A percentile compares a stretch with the other conserved stretches of the same genome.
These are phyloP conservation scores for Nitzschia sp. DNA, from an alignment of 108 stramenopile species.

Conservation along the genomic window DNA sequence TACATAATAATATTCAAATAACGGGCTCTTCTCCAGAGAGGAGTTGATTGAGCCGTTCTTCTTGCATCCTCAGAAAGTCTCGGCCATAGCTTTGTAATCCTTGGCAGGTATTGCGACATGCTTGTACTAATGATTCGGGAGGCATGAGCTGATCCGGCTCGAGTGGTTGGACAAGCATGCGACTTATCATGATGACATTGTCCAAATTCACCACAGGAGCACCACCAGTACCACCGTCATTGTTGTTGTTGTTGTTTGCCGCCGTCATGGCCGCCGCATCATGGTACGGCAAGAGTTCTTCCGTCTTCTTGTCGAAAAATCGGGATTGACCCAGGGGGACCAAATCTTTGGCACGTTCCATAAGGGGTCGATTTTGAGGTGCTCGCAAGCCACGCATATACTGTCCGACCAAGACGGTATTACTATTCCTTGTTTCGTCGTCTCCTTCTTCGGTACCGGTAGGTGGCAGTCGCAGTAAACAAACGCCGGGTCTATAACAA, in stretches of 20 bases:
- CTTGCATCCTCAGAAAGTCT: background rate
- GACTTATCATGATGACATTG: constrained; percentile 20
- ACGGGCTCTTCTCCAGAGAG: background rate
- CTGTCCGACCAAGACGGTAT: constrained; percentile 30
- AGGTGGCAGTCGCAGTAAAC: constrained; percentile 4
- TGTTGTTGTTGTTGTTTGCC: background rate
- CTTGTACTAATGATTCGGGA: constrained; percentile 13
- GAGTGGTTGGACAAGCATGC: constrained; percentile 27
- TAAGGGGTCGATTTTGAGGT: constrained; percentile 13
- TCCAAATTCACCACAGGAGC: constrained; percentile 1
- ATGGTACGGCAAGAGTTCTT: background rate
- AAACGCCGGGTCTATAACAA: constrained; percentile 38
- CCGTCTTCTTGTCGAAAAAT: constrained; percentile 16
- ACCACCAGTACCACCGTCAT: background rate
- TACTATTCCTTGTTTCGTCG: background rate
- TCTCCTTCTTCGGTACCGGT: background rate
- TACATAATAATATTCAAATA: too few relatives aligned
- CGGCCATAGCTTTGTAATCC: constrained; percentile 10
- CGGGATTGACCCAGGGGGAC: constrained; percentile 20
- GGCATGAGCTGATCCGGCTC: constrained; percentile 16
- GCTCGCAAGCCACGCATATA: constrained; percentile 18
- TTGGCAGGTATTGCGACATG: constrained; percentile 1
- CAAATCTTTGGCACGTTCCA: constrained; percentile 4
- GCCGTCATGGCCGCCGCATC: background rate
- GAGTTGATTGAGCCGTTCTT: constrained; percentile 16